These are phyloP conservation scores for Verticillium dahliae DNA, from an alignment of 2,329 filamentous ascomycete species.

Conservation along the genomic window DNA sequence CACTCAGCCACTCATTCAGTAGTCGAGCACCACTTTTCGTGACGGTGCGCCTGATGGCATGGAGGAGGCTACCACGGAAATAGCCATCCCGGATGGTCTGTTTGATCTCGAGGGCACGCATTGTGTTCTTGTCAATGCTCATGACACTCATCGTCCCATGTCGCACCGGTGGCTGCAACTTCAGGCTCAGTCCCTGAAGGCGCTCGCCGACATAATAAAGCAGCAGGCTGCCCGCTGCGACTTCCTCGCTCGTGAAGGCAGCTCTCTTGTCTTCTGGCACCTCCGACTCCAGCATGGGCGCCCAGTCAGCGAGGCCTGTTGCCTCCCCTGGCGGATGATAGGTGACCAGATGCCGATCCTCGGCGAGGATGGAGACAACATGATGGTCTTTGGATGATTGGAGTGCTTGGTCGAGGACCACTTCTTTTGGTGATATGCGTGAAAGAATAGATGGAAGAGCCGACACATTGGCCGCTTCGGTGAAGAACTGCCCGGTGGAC, in stretches of 20 bases:
- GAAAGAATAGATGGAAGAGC: slow-evolving; percentile 76
- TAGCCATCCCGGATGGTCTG: slow-evolving; percentile 75
- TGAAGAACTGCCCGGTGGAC: slow-evolving; percentile 91
- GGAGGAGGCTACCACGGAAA: slow-evolving; percentile 77
- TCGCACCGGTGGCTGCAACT: slow-evolving; percentile 74
- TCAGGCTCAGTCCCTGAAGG: slow-evolving; percentile 70
- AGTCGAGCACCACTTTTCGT: slow-evolving; percentile 87
- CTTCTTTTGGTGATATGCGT: slow-evolving; percentile 76
- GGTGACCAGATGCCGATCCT: slow-evolving; percentile 71
- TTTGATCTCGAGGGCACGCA: slow-evolving; percentile 83
- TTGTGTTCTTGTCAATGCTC: slow-evolving; percentile 85
- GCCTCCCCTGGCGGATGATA: slow-evolving; percentile 51
- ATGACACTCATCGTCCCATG: slow-evolving; percentile 72
- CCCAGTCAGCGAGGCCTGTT: slow-evolving; percentile 58
- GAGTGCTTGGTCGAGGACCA: slow-evolving; percentile 66
- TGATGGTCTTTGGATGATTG: slow-evolving; percentile 51
- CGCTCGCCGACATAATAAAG: slow-evolving; percentile 78
- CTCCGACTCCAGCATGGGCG: slow-evolving; percentile 67
- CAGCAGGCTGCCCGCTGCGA: slow-evolving; percentile 71
- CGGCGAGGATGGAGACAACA: slow-evolving; percentile 61
- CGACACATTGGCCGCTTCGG: slow-evolving; percentile 64
- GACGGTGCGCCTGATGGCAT: slow-evolving; percentile 82
- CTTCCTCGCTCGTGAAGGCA: slow-evolving; percentile 61
- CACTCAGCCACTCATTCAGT: slow-evolving; percentile 77
- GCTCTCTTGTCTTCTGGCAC: slow-evolving; percentile 46